phyloP scores from a whole-genome alignment of 805 yeast genomes.

The Cyberlindnera saturnus region DNA sequence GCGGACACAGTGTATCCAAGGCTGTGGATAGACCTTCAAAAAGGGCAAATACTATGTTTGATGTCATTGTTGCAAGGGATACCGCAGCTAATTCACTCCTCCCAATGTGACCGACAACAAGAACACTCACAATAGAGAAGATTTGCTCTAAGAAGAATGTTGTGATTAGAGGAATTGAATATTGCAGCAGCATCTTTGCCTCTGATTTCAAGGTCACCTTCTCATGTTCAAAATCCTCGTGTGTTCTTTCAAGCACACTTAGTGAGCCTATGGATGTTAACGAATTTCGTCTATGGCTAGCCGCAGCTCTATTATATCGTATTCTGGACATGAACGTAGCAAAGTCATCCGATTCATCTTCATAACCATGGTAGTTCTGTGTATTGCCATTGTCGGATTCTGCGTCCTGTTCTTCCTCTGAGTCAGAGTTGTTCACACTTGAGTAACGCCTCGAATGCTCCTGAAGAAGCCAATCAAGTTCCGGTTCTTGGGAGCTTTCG shows the following conservation, averaged over 20 bases:
- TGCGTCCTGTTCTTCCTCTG: constrained; percentile 16
- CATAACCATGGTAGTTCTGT: constrained; percentile 20
- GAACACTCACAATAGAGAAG: constrained; percentile 49
- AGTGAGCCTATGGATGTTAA: constrained; percentile 18
- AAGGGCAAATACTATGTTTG: constrained; percentile 71
- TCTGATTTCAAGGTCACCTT: constrained; percentile 32
- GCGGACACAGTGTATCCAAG: constrained; percentile 77
- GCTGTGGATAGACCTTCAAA: constrained; percentile 82
- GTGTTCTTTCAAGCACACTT: constrained; percentile 13
- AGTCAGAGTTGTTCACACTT: constrained; percentile 14
- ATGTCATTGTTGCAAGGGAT: constrained; percentile 77
- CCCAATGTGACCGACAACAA: constrained; percentile 78
- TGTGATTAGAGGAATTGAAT: constrained; percentile 50
- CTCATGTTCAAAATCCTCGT: constrained; percentile 27
- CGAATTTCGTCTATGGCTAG: constrained; percentile 13
- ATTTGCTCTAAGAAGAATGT: constrained; percentile 56
- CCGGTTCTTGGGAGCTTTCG: constrained; percentile 28
- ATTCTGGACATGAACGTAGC: constrained; percentile 18
- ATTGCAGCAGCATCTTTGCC: constrained; percentile 28
- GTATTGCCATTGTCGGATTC: constrained; percentile 10
- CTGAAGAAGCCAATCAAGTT: constrained; percentile 32
- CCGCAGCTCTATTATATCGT: constrained; percentile 11
- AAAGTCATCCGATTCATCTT: constrained; percentile 17
- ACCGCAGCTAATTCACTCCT: constrained; percentile 78
- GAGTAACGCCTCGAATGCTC: constrained; percentile 36